Conservation (phyloP, 202 grass and related monocot genomes). For the Cymbopogon flexuosus region DNA sequence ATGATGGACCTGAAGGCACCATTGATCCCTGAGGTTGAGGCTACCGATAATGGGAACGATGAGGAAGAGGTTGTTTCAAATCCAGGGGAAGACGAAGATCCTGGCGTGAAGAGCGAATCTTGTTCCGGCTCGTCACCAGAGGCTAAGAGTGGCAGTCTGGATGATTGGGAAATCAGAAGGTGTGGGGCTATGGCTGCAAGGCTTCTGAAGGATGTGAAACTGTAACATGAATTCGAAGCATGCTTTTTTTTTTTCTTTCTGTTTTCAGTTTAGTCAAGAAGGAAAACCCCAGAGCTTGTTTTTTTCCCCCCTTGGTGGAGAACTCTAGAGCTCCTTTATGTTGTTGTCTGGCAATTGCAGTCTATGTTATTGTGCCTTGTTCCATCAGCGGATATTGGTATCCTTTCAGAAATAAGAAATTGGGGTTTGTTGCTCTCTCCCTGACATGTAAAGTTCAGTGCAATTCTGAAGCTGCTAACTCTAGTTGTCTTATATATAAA, state of each 20-base stretch:
- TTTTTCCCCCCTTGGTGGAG: background rate
- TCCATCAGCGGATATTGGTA: background rate
- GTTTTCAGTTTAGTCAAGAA: background rate
- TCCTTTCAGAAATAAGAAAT: background rate
- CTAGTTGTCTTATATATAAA: background rate
- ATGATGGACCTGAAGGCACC: conserved; percentile 68
- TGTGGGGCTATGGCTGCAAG: conserved; percentile 81
- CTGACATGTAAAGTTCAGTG: too few species aligned
- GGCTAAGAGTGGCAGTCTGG: conserved; percentile 6
- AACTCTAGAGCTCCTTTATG: background rate
- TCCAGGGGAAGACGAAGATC: conserved; percentile 33
- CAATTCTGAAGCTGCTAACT: background rate
- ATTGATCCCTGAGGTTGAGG: background rate
- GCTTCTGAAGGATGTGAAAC: conserved; percentile 72
- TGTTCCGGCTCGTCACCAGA: conserved; percentile 10
- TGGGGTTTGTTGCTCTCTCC: background rate
- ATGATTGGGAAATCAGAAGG: conserved; percentile 87
- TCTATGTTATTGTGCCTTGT: background rate
- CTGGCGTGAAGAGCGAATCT: background rate
- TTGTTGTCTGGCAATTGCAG: background rate
- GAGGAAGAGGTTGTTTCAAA: conserved; percentile 43
- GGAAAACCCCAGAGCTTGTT: background rate
- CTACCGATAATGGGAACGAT: background rate
- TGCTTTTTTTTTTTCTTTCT: too few species aligned
- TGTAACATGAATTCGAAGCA: conserved; percentile 20